Evolutionary conservation across 495 filamentous ascomycete species (phyloP), one percentile per base, ranked within the genome.

Genomic region (Hapsidospora chrysogenum): DNA sequence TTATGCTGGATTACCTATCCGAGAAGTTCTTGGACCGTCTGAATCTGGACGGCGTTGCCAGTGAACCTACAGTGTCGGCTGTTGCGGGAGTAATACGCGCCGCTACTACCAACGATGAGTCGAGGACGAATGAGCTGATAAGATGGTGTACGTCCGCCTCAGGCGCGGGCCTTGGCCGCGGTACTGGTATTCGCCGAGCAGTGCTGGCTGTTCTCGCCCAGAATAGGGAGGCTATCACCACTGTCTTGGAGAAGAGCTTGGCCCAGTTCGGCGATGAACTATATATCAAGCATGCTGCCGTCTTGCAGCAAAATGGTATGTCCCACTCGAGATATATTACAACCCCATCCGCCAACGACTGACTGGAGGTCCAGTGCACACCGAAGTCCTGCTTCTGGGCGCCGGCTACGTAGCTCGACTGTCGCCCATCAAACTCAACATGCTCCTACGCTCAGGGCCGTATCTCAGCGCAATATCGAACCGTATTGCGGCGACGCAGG

Each of bases 381-480:
- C 76, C 4, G 85, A 95, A 57, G 61, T 78, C 15, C 63, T 94
- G 17, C 72, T 94, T 3, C 57, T 96, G 10, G 60, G 70, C 40
- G 77, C 80, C 10, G 85, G 85, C 7, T 83, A 83, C 47, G 57
- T 85, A 9, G 66, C 81, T 33, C 68, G 78, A 29, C 50, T 60
- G 21, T 56, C 72, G 5, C 66, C 74, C 5, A 57, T 68, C 15
- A 67, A 69, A 38, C 49, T 95, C 3, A 58, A 63, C 2, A 57
- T 74, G 20, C 52, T 83, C 18, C 65, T 80, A 38, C 73, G 75
- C 21, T 84, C 85, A 10, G 70, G 78, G 18, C 36, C 56, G 2
- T 89, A 85, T 53, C 61, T 87, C 4, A 80, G 69, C 41, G 68
- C 73, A 18, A 71, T 96, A 18, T 94, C 89, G 0, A 95, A 94